Evolutionary conservation across 345 rosid genomes (phyloP).

Genomic region (Acer saccharum): DNA sequence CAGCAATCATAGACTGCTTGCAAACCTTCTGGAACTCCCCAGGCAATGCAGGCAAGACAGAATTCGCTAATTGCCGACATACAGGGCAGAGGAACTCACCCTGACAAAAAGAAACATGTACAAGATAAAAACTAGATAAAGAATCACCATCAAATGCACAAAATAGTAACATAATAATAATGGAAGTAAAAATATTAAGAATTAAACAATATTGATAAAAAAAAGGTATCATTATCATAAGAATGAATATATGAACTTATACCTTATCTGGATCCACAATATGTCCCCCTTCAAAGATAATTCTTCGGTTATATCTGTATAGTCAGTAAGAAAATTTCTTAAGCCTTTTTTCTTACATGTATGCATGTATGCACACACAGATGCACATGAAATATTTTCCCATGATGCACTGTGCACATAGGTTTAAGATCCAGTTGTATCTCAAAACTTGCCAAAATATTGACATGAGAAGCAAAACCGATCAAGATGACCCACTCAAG

Average conservation of each 20-base stretch:
- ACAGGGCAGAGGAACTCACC: conserved; percentile 98
- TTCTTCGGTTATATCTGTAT: conserved; percentile 68
- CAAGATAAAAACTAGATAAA: conserved; percentile 5
- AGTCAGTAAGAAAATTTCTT: conserved; percentile 10
- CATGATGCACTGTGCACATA: not conserved
- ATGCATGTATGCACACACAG: conserved; percentile 7
- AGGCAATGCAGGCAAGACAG: conserved; percentile 68
- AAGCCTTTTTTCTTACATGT: conserved; percentile 11
- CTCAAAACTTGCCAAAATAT: not conserved
- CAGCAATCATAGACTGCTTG: conserved; percentile 45
- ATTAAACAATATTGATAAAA: not conserved
- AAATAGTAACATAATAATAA: not conserved
- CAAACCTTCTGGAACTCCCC: conserved; percentile 45
- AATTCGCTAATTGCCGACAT: conserved; percentile 88
- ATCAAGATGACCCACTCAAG: conserved; percentile 12
- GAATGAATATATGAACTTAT: conserved; percentile 10
- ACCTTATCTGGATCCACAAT: conserved; percentile 84
- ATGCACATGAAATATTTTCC: not conserved
- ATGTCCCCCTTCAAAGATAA: conserved; percentile 85
- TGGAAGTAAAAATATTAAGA: not conserved
- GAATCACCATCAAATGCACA: not conserved
- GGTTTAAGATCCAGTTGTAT: not conserved
- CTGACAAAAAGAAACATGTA: conserved; percentile 44
- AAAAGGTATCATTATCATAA: not conserved
- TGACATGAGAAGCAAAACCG: conserved; percentile 4